Evolutionary conservation across 1,284 basidiomycete species (phyloP).

Genomic region (Phylloporus sp.): DNA sequence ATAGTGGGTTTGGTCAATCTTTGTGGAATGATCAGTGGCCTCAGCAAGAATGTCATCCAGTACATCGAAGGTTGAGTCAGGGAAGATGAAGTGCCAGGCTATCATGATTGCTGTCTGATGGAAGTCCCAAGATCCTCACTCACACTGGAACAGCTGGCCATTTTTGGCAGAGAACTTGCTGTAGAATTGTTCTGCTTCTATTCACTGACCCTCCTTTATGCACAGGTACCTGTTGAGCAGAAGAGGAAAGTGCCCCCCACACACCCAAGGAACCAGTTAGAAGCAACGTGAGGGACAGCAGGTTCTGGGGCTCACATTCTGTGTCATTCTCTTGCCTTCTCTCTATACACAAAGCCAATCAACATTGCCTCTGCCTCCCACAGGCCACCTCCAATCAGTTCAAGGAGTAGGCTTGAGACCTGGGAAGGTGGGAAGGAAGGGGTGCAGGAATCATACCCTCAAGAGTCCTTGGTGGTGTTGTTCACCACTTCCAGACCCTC

Average conservation of each 20-base stretch:
- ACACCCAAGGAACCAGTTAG: too few relatives aligned
- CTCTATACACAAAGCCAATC: slow-evolving; percentile 5
- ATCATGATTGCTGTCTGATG: slow-evolving; percentile 17
- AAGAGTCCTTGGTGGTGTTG: not conserved
- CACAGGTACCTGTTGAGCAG: slow-evolving; percentile 16
- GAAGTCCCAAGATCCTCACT: slow-evolving; percentile 11
- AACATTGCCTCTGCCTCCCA: slow-evolving; percentile 18
- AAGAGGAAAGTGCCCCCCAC: too few relatives aligned
- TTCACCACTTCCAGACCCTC: not conserved
- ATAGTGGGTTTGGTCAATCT: slow-evolving; percentile 1
- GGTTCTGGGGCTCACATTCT: slow-evolving; percentile 9
- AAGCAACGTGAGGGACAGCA: too few relatives aligned
- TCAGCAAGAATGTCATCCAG: slow-evolving; percentile 18
- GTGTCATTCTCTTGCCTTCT: not conserved
- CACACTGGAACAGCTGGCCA: slow-evolving; percentile 8
- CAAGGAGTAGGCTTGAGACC: slow-evolving; percentile 3
- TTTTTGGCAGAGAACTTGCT: not conserved
- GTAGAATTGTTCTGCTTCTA: not conserved
- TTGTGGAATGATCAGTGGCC: slow-evolving; percentile 18
- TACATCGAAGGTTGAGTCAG: not conserved
- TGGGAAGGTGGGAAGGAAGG: slow-evolving; percentile 8
- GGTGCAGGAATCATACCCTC: slow-evolving; percentile 9
- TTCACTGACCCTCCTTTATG: not conserved
- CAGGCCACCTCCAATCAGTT: slow-evolving; percentile 10
- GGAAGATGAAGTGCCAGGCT: slow-evolving; percentile 8